Evolutionary conservation across 805 yeast genomes (phyloP).

Genomic region (Isabelozyma pseudorhagii): DNA sequence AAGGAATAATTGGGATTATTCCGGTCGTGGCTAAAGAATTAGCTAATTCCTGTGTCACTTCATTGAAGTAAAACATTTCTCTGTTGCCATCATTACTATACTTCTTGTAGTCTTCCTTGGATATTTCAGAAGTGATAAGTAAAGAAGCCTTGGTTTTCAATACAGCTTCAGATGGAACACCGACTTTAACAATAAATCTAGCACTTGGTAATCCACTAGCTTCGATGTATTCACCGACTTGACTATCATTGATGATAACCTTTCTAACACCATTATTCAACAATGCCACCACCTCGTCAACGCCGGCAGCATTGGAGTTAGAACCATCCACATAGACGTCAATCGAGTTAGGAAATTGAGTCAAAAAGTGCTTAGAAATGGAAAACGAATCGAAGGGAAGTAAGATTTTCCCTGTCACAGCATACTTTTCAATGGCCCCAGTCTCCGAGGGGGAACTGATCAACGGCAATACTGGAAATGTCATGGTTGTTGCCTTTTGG

Average conservation of each 20-base stretch:
- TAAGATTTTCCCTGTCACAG: constrained; percentile 34
- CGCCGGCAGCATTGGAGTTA: constrained; percentile 17
- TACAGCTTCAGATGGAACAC: constrained; percentile 4
- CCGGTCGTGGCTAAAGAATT: constrained; percentile 25
- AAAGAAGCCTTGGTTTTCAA: constrained; percentile 18
- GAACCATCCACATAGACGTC: constrained; percentile 31
- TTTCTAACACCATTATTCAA: constrained; percentile 60
- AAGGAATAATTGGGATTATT: constrained; percentile 26
- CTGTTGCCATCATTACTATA: constrained; percentile 26
- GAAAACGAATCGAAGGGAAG: constrained; percentile 24
- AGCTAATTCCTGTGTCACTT: constrained; percentile 19
- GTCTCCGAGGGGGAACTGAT: constrained; percentile 16
- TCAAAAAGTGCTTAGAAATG: constrained; percentile 28
- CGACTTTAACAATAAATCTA: constrained; percentile 36
- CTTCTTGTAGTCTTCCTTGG: constrained; percentile 12
- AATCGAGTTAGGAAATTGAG: constrained; percentile 26
- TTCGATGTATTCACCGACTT: constrained; percentile 25
- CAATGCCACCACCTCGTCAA: constrained; percentile 47
- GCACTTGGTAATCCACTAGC: constrained; percentile 51
- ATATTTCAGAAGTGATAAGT: constrained; percentile 14
- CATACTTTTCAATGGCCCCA: constrained; percentile 15
- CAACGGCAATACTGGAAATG: constrained; percentile 39
- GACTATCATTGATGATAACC: constrained; percentile 35
- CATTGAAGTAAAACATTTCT: constrained; percentile 18
- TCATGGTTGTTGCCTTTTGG: constrained; percentile 14